A percentile compares a stretch with the other conserved stretches of the same genome.
These are phyloP conservation scores for Actinomortierella ambigua DNA, from an alignment of 371 early-diverging fungal species.

Conservation along the genomic window DNA sequence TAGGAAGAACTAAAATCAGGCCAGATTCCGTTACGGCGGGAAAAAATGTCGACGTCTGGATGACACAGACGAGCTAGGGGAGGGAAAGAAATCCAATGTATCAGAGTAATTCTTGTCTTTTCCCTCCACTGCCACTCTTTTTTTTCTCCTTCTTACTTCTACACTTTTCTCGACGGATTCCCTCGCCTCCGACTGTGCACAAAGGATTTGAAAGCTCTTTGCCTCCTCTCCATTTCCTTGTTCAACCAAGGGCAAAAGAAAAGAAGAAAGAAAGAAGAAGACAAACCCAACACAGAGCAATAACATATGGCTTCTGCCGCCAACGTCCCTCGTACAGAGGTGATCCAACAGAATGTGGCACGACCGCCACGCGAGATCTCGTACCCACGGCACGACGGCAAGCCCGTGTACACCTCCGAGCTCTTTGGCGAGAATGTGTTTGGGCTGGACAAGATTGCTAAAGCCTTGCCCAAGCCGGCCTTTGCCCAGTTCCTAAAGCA, in stretches of 20 bases:
- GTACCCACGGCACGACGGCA: slow-evolving; percentile 73
- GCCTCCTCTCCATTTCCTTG: no score
- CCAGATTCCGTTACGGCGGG: no score
- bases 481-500: slow-evolving; percentile 87
- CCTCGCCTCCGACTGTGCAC: no score
- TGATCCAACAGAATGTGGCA: slow-evolving; percentile 52
- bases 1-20: no score
- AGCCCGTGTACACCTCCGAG: slow-evolving; percentile 78
- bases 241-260: no score
- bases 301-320: slow-evolving; percentile 10
- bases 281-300: no score
- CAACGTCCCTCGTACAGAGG: slow-evolving; percentile 52
- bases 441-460: slow-evolving; percentile 79
- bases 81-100: no score
- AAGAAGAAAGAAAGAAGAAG: slow-evolving; percentile 1
- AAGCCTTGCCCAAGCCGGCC: slow-evolving; percentile 91
- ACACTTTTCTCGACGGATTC: neutral
- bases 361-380: slow-evolving; percentile 61
- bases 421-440: slow-evolving; percentile 92
- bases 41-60: no score
- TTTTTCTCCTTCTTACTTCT: neutral
- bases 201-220: no score
- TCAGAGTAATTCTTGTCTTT: neutral
- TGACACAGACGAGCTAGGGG: no score
- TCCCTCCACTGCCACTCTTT: neutral